A percentile compares a stretch with the other conserved stretches of the same genome.
Conservation (phyloP, 2,329 filamentous ascomycete genomes). For the Acrocalymma vagum region DNA sequence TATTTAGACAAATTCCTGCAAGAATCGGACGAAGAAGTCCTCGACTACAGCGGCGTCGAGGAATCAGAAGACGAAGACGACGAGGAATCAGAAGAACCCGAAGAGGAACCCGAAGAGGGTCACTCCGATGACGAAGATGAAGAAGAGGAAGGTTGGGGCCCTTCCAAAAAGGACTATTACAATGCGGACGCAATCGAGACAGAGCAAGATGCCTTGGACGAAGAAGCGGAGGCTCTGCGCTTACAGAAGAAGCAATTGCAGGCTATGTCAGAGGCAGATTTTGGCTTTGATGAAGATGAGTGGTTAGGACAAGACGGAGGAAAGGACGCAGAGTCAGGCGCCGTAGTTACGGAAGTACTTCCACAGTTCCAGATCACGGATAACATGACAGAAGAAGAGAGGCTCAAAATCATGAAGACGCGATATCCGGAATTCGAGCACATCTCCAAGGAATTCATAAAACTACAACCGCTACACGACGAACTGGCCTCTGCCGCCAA, state of each 20-base stretch:
- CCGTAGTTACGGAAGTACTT: slow-evolving; percentile 84
- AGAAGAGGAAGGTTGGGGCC: slow-evolving; percentile 80
- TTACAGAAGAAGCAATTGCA: slow-evolving; percentile 91
- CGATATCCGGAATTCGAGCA: slow-evolving; percentile 94
- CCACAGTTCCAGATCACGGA: slow-evolving; percentile 83
- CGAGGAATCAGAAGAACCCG: slow-evolving; percentile 42
- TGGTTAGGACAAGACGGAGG: slow-evolving; percentile 70
- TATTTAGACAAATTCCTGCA: slow-evolving; percentile 64
- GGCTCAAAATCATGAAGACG: slow-evolving; percentile 75
- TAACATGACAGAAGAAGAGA: slow-evolving; percentile 78
- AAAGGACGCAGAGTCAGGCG: slow-evolving; percentile 55
- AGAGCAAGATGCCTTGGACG: slow-evolving; percentile 80
- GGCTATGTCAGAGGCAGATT: slow-evolving; percentile 90
- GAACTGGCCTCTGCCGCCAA: slow-evolving; percentile 67
- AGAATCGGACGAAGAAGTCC: slow-evolving; percentile 69
- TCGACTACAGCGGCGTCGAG: slow-evolving; percentile 59
- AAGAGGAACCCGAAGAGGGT: slow-evolving; percentile 37
- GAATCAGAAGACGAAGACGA: slow-evolving; percentile 56
- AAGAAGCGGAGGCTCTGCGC: slow-evolving; percentile 88
- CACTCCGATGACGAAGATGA: slow-evolving; percentile 59
- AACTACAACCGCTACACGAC: slow-evolving; percentile 70
- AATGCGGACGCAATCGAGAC: slow-evolving; percentile 80
- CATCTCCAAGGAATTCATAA: slow-evolving; percentile 79
- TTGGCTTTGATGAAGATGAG: slow-evolving; percentile 88
- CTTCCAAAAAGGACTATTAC: slow-evolving; percentile 90